Percentiles rank a stretch among this genome's conserved stretches.
Conservation (phyloP, 495 filamentous ascomycete species). For the Neurospora terricola region DNA sequence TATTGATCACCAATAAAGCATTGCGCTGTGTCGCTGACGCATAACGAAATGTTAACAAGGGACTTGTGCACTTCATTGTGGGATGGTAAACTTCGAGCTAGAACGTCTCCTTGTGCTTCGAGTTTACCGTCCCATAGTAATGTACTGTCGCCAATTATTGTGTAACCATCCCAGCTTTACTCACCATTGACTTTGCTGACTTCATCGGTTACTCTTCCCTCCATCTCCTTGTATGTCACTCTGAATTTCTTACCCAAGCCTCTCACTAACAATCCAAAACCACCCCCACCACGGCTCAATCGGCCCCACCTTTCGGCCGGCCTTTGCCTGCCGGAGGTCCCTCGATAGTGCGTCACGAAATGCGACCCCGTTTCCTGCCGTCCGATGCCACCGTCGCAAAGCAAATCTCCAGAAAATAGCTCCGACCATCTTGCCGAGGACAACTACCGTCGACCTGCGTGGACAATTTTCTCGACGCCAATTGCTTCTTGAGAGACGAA, state of each 20-base stretch:
- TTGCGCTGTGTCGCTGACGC: background rate
- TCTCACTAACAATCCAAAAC: background rate
- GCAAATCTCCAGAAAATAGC: background rate
- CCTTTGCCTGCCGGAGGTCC: background rate
- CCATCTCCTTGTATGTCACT: background rate
- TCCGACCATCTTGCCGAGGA: background rate
- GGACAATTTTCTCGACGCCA: background rate
- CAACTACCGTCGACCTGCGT: background rate
- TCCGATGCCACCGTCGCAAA: background rate
- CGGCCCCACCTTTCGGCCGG: background rate
- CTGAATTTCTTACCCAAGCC: background rate
- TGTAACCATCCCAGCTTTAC: no score
- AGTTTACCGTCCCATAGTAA: no score
- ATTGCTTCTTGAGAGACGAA: background rate
- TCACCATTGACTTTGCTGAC: background rate
- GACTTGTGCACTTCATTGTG: background rate
- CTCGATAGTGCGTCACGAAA: background rate
- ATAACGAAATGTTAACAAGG: background rate
- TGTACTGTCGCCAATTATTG: no score
- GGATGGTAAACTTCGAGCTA: background rate
- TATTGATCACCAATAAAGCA: background rate
- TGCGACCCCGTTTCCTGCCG: background rate
- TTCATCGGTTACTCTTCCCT: background rate
- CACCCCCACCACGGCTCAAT: background rate
- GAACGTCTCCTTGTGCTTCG: background rate